Base-by-base conservation (phyloP, 2,329 filamentous ascomycete species). In the Laburnicola sp. region DNA sequence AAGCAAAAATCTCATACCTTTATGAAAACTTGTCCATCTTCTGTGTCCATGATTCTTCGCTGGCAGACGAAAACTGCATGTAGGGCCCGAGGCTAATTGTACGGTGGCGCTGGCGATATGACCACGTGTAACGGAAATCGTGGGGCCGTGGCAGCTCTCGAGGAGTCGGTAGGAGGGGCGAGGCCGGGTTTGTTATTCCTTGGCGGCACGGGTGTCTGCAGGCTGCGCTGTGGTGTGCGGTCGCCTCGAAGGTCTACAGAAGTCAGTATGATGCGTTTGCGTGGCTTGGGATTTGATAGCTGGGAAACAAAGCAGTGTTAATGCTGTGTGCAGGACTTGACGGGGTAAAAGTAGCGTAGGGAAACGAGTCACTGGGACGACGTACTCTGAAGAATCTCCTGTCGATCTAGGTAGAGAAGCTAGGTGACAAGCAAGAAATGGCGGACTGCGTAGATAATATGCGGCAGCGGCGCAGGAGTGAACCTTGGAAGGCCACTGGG, bases 11-110 rank as follows among this genome's bases (percentile, higher is more conserved):
- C 26, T 41, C 77, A 56, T 81, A 89, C 89, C 85, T 92, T 94
- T 76, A 94, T 85, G 78, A 94, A 95, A 76, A 88, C 77, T 80
- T 90, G 86, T 74, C 89, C 89, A 86, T 94, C 88, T 86, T 93
- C 89, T 75, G 88, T 90, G 79, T 90, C 86, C 88, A 91, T 94
- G 65, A 45, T 69, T 64, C 60, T 37, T 54, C 45, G 45, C 45
- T 52, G 25, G 66, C 59, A 63, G 60, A 58, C 59, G 40, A 54
- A 60, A 61, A 66, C 61, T 64, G 66, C 69, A 71, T 72, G 59
- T 64, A 69, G 68, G 63, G 57, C 58, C 44, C 48, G 46, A 42
- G 46, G 45, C 42, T 49, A 28, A 47, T 39, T 51, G 31, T 41
- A 48, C 32, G 26, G 51, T 28, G 30, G 28, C 11, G 36, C 25